These are phyloP conservation scores for Aspergillus sp. DNA, from an alignment of 2,329 filamentous ascomycete species.

Conservation along the genomic window DNA sequence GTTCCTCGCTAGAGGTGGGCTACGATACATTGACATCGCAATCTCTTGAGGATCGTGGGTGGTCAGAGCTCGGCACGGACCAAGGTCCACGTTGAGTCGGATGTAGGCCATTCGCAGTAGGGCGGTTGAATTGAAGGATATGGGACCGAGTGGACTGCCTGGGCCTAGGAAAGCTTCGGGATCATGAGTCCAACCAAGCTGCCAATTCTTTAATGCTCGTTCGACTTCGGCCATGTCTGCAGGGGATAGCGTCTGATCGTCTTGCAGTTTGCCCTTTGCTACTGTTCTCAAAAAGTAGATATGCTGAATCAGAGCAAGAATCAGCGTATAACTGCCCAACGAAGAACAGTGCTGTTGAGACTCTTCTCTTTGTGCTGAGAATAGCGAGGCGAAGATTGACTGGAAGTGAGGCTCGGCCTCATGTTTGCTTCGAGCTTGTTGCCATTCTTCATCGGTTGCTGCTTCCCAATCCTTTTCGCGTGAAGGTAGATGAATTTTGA, in stretches of 20 bases:
- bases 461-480: constrained; percentile 19
- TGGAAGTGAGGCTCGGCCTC: too few relatives aligned
- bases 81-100: constrained; percentile 10
- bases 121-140: constrained; percentile 22
- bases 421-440: too few relatives aligned
- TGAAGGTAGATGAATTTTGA: constrained; percentile 31
- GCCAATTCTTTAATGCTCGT: constrained; percentile 4
- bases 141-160: constrained; percentile 9
- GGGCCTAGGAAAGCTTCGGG: constrained; percentile 52
- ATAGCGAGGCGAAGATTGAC: too few relatives aligned
- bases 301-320: too few relatives aligned
- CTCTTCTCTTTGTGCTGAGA: too few relatives aligned
- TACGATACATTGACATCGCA: neutral
- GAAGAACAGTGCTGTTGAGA: neutral
- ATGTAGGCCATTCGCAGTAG: constrained; percentile 23
- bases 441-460: neutral
- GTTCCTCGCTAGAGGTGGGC: neutral
- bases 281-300: too few relatives aligned
- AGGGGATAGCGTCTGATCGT: too few relatives aligned
- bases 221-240: too few relatives aligned
- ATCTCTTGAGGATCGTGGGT: constrained; percentile 1
- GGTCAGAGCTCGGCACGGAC: constrained; percentile 9
- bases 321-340: neutral
- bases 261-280: too few relatives aligned
- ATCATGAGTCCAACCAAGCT: constrained; percentile 42